Evolutionary conservation across 176 grass and related monocot species (phyloP), one percentile per base, ranked within the genome.

Genomic region (Paspalum notatum): DNA sequence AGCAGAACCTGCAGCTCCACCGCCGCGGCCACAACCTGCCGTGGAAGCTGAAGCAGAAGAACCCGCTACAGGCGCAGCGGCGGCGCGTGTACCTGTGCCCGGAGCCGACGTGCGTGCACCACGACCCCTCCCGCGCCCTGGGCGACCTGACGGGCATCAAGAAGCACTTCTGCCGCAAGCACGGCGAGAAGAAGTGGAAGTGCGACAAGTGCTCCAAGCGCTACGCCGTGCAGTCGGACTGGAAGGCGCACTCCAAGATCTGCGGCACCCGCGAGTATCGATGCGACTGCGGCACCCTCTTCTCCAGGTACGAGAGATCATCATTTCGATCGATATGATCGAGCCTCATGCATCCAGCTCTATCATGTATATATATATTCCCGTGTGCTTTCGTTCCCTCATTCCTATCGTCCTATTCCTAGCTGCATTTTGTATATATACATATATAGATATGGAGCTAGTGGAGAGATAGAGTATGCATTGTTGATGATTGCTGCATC

Each of bases 111-210:
- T 99, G 97, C 72, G 97, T 99, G 32, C 97, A 99, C 85, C 93
- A 99, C 79, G 89, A 99, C 77, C 97, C 97, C 14, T 55, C 97
- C 5, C 88, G 97, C 43, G 93, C 97, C 40, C 92, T 99, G 10
- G 97, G 97, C 53, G 97, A 99, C 82, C 90, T 99, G 32, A 99
- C 97, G 10, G 97, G 97, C 18, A 96, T 99, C 89, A 99, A 99
- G 84, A 99, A 99, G 93, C 97, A 99, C 79, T 99, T 99, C 75
- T 99, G 88, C 87, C 93, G 97, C 77, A 99, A 99, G 86, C 97
- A 99, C 65, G 97, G 97, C 45, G 97, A 99, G 93, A 99, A 99
- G 90, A 99, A 91, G 82, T 99, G 97, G 97, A 99, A 99, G 88
- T 99, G 97, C 26, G 97, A 96, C 39, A 99, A 99, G 87, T 99